Percentiles rank a stretch among this genome's conserved stretches.
phyloP scores from a whole-genome alignment of 2,329 filamentous ascomycete genomes.

The Scytalidium sp. region DNA sequence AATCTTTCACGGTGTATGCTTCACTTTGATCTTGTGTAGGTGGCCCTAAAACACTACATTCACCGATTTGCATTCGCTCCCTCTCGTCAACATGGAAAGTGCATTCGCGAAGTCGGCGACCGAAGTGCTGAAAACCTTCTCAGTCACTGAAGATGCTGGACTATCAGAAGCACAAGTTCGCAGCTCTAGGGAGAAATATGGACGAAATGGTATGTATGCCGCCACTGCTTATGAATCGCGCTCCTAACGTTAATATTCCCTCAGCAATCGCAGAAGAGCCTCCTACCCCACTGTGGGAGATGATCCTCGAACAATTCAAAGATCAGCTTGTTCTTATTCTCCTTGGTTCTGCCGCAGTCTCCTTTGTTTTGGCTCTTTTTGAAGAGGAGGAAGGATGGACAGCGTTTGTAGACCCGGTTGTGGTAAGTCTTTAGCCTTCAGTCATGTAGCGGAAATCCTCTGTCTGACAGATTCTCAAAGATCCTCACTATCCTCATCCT shows the following conservation, averaged over 20 bases:
- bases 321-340: constrained; percentile 97
- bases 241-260: constrained; percentile 18
- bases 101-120: constrained; percentile 57
- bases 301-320: constrained; percentile 98
- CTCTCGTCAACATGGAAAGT: constrained; percentile 53
- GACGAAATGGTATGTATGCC: constrained; percentile 59
- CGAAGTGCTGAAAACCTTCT: constrained; percentile 57
- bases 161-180: constrained; percentile 58
- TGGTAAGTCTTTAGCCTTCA: constrained; percentile 59
- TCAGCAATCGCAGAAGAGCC: constrained; percentile 81
- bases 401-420: constrained; percentile 92
- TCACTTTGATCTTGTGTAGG: constrained; percentile 4
- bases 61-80: not conserved
- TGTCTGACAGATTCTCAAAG: constrained; percentile 38
- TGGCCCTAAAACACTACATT: constrained; percentile 13
- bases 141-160: constrained; percentile 52
- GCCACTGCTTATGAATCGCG: constrained; percentile 1
- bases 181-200: constrained; percentile 54
- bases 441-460: not conserved
- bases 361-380: constrained; percentile 88
- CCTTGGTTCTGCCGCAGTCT: constrained; percentile 86
- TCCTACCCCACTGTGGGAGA: constrained; percentile 91
- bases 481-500: constrained; percentile 96
- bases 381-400: constrained; percentile 94
- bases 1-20: not conserved